Evolutionary conservation across 495 filamentous ascomycete species (phyloP).

Genomic region (Penicillium diatomitis): DNA sequence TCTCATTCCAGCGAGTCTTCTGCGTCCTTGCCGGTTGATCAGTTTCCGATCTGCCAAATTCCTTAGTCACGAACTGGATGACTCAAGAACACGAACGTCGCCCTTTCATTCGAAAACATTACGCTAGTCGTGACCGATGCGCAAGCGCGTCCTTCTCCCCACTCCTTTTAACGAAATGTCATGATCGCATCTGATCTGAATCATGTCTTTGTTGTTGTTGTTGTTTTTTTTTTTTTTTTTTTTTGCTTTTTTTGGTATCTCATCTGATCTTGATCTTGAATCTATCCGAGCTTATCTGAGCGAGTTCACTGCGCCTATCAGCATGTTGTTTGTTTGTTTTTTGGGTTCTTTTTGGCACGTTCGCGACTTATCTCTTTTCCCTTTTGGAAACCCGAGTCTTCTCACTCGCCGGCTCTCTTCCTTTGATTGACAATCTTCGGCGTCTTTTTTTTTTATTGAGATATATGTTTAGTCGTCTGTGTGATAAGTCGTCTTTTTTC

Average conservation of each 20-base stretch:
- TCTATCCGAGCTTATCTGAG: too few relatives aligned
- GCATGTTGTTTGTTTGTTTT: too few relatives aligned
- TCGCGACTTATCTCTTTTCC: too few relatives aligned
- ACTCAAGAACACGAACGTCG: conserved; percentile 4
- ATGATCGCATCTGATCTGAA: conserved; percentile 1
- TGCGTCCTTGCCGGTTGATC: conserved; percentile 6
- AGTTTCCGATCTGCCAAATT: conserved; percentile 1
- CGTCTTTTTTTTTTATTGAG: too few relatives aligned
- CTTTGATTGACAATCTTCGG: too few relatives aligned
- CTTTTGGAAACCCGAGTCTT: too few relatives aligned
- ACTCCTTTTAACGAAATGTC: conserved; percentile 11
- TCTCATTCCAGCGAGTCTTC: conserved; percentile 13
- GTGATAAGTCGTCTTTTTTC: conserved; percentile 14
- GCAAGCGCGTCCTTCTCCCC: conserved; percentile 13
- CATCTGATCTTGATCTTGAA: background rate
- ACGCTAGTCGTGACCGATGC: conserved; percentile 18
- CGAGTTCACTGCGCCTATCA: too few relatives aligned
- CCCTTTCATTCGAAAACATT: background rate
- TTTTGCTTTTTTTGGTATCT: conserved; percentile 26
- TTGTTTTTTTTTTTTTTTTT: conserved; percentile 6
- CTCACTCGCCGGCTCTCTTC: too few relatives aligned
- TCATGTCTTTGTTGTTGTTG: conserved; percentile 7
- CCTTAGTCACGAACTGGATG: conserved; percentile 13
- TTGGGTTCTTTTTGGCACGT: too few relatives aligned
- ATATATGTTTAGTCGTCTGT: too few relatives aligned